Evolutionary conservation across 768 basidiomycete genomes (phyloP), one percentile per base, ranked within the genome.

Genomic region (Flagelloscypha sp.): DNA sequence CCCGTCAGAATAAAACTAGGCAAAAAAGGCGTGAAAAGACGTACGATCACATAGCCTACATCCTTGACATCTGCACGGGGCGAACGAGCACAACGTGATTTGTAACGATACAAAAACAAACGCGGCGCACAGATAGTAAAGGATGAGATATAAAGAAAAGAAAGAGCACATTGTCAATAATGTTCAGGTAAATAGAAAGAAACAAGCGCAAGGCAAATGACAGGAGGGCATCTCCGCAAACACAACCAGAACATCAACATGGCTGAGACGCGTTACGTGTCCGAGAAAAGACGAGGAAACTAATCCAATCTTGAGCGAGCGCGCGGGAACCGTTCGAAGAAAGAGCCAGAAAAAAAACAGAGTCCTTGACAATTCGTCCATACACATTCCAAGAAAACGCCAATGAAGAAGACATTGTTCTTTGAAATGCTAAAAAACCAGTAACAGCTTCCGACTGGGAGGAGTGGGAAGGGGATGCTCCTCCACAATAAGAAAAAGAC

Each of bases 1-100:
- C 22, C 7, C 33, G 39, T 47, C 34, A 48, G 35, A 24, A 37
- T 17, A 3, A 25, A 27, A 21, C 32, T 42, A 25, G 44, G 30
- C 1, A 9, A 33, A 27, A 24, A 7, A 24, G 44, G 33, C n/a
- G 33, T 12, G 24, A 31, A 44, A 35, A 34, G 10, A 74, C 87
- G 57, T 49, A 90, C 88, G 49, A 98, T 89, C 45, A 97, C 92
- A 62, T 92, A 97, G 49, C 86, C 84, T 48, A 98, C 92, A 66
- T 98, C 93, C 83, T 98, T 97, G 63, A 98, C 93, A 70, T 95
- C 94, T 95, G 64, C 48, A 45, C 42, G 57, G 50, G 49, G 40
- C 40, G 49, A 50, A 56, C 53, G 43, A 34, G 19, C 27, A 54
- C 47, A 51, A 54, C 46, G 55, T 55, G 47, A 51, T 49, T 41